Evolutionary conservation across 176 grass and related monocot species (phyloP).

Genomic region (Paspalum vaginatum): DNA sequence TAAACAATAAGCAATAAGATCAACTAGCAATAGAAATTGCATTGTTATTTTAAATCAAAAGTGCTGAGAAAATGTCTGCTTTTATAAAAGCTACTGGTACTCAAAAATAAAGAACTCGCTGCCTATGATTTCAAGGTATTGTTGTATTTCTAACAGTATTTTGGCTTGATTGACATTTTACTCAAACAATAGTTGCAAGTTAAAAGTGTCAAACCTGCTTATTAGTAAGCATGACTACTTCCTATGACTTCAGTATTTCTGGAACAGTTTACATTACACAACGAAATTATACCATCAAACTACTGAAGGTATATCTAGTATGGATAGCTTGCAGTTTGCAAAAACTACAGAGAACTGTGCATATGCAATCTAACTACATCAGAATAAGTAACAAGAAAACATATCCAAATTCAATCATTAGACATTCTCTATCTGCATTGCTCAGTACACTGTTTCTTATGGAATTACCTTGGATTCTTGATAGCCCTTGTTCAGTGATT

Average conservation of each 20-base stretch:
- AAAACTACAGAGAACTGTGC: not conserved
- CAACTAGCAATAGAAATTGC: not conserved
- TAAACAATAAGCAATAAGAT: constrained; percentile 30
- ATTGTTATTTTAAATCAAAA: constrained; percentile 16
- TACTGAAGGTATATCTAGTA: constrained; percentile 7
- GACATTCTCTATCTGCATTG: not conserved
- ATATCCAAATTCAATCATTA: not conserved
- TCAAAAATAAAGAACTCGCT: constrained; percentile 7
- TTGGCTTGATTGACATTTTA: not conserved
- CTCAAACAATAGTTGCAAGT: constrained; percentile 18
- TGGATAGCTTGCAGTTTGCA: constrained; percentile 7
- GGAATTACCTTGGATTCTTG: constrained; percentile 68
- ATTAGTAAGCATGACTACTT: constrained; percentile 16
- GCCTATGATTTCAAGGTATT: not conserved
- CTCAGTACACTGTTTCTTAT: not conserved
- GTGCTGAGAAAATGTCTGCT: not conserved
- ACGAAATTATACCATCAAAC: not conserved
- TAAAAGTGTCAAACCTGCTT: not conserved
- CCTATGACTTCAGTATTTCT: not conserved
- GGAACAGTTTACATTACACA: not conserved
- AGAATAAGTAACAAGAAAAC: not conserved
- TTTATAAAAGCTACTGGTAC: constrained; percentile 16
- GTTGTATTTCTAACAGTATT: not conserved
- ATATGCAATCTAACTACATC: not conserved
- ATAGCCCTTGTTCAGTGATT: constrained; percentile 57